Evolutionary conservation across 768 basidiomycete genomes (phyloP), one percentile per base, ranked within the genome.

Genomic region (Amanita thiersii): DNA sequence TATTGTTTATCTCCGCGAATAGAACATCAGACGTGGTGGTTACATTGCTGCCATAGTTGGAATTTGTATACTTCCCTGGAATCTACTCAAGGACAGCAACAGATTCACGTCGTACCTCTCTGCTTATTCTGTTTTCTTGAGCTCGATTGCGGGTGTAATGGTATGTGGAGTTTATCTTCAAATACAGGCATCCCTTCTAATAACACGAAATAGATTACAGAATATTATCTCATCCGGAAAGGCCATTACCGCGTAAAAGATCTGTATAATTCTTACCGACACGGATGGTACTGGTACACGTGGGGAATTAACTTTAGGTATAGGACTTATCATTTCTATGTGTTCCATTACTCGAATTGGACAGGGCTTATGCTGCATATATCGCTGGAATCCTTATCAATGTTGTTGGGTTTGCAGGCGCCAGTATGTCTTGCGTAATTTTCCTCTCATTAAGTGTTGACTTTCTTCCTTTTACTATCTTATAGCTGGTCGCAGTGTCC

Each of bases 21-120:
- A 82, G 78, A 88, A 84, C 54, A 89, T 91, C 55, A 78, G 87
- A 15, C 75, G 87, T 14, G 87, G 89, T 20, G 86, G 87, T 11
- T 92, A 83, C 60, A 62, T 90, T 35, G 82, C 80, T n/a, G 86
- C 85, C 5, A 67, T 82, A 35, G 78, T 86, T 29, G 86, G 86
- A 3, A 53, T 88, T 23, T 75, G 68, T 58, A 86, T 86, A 66
- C 72, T 79, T 26, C 85, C 82, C 1, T 86, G 85, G 85, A 82
- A 83, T 51, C 62, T 87, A 25, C 67, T 86, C 49, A 77, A 80
- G 56, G 75, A 67, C 46, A 82, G 79, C 59, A 87, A 79, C 54
- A 72, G 65, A 47, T 89, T 89, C 60, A 81, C 83, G 3, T 81
- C 82, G 23, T 89, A 89, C 58, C 73, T 90, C 18, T 83, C 81